Evolutionary conservation across 2,329 filamentous ascomycete genomes (phyloP), one percentile per base, ranked within the genome.

Genomic region (Pseudopyricularia javanii): DNA sequence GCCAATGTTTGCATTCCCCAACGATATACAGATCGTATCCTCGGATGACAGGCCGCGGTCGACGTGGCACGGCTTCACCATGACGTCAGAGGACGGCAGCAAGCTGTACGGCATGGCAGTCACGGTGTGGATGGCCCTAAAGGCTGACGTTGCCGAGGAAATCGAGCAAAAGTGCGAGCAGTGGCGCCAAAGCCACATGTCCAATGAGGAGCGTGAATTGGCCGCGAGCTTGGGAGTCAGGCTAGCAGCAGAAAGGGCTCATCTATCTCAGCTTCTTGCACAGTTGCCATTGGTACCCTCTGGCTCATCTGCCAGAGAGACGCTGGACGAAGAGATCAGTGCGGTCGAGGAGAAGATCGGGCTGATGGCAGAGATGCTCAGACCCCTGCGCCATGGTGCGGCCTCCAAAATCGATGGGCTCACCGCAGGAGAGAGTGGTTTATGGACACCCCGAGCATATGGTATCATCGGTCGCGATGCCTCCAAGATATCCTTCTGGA

Each of bases 31-130:
- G 57, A 93, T 98, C 51, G 88, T 97, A 9, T 96, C 93, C 1
- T 91, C 91, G 1, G 93, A 98, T 63, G 89, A 95, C 65, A 80
- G 91, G 56, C 93, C 93, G 1, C 79, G 90, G 56, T 91, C 93
- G n/a, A 96, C 91, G 24, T 98, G 93, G 93, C 93, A 98, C 69
- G 93, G 93, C 49, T 98, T 98, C 64, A 91, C 89, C 56, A 97
- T 98, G 93, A 98, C 93, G 2, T 86, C 86, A 22, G 87, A 88
- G 53, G 91, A 97, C 64, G 91, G 89, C 61, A 86, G 88, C 53
- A 95, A 93, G 66, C 75, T 97, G 20, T 91, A 97, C 63, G 91
- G 90, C 33, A 88, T 97, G 54, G 91, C 87, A 56, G 78, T 96
- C 53, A 94, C 90, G 53, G 79, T 97, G 43, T 98, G 93, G 93